Conservation (phyloP, 169 alveolate genomes). For the Babesia microti region DNA sequence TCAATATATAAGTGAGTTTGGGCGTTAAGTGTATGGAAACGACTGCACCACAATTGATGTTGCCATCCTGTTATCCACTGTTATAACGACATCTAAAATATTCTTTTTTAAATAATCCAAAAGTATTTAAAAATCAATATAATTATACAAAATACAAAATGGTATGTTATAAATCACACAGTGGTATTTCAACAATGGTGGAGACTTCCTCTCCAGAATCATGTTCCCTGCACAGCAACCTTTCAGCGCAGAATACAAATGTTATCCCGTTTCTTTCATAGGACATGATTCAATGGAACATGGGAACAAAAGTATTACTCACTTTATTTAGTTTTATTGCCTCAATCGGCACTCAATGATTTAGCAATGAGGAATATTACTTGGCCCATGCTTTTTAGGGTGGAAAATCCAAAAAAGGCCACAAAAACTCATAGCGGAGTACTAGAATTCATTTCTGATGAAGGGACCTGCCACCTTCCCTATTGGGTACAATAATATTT, state of each 20-base stretch:
- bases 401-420: constrained; percentile 55
- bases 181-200: constrained; percentile 32
- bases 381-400: constrained; percentile 76
- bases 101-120: too few species aligned
- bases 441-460: constrained; percentile 85
- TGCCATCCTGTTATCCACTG: too few species aligned
- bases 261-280: constrained; percentile 70
- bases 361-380: constrained; percentile 71
- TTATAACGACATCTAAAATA: too few species aligned
- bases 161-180: too few species aligned
- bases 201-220: constrained; percentile 17
- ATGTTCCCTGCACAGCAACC: constrained; percentile 36
- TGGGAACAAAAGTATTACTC: constrained; percentile 61
- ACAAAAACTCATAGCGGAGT: constrained; percentile 83
- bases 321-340: constrained; percentile 46
- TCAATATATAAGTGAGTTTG: too few species aligned
- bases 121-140: too few species aligned
- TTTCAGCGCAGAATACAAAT: constrained; percentile 52
- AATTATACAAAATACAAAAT: too few species aligned
- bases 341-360: constrained; percentile 69
- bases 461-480: constrained; percentile 85
- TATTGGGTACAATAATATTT: constrained; percentile 76
- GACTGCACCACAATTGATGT: too few species aligned
- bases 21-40: too few species aligned
- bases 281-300: constrained; percentile 71